phyloP scores from a whole-genome alignment of 768 basidiomycete genomes.

The Xerocomus brunneocitrinus region DNA sequence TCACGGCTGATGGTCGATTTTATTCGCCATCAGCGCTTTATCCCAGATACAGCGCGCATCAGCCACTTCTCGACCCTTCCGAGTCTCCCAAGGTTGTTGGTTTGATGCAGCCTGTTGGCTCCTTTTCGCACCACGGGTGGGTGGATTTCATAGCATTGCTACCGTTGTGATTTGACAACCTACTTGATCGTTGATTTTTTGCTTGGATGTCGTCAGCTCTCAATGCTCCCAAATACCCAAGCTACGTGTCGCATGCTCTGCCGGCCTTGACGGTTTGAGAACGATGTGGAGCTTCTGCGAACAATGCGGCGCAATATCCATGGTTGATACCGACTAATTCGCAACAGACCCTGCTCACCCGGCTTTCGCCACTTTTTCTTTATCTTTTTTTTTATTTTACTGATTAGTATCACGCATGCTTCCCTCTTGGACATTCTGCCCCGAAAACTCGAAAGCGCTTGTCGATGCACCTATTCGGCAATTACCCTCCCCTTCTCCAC shows the following conservation, averaged over 20 bases:
- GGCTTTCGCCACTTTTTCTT: conserved; percentile 16
- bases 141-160: conserved; percentile 17
- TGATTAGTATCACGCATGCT: conserved; percentile 27
- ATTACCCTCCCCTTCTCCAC: conserved; percentile 1
- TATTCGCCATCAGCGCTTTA: conserved; percentile 35
- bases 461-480: conserved; percentile 22
- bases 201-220: conserved; percentile 36
- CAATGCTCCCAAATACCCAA: conserved; percentile 79
- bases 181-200: conserved; percentile 8
- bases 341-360: not conserved
- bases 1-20: not conserved
- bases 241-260: conserved; percentile 71
- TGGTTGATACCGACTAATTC: conserved; percentile 68
- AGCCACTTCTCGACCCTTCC: conserved; percentile 49
- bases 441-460: conserved; percentile 24
- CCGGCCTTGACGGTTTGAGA: conserved; percentile 59
- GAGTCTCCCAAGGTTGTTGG: conserved; percentile 50
- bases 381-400: conserved; percentile 31
- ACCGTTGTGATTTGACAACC: conserved; percentile 11
- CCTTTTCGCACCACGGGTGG: conserved; percentile 71
- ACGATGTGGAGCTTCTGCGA: conserved; percentile 90
- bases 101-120: conserved; percentile 60
- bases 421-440: conserved; percentile 18
- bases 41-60: conserved; percentile 61
- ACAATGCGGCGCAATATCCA: conserved; percentile 84